Conservation (phyloP, 2,329 filamentous ascomycete species). For the Camillea tinctor region DNA sequence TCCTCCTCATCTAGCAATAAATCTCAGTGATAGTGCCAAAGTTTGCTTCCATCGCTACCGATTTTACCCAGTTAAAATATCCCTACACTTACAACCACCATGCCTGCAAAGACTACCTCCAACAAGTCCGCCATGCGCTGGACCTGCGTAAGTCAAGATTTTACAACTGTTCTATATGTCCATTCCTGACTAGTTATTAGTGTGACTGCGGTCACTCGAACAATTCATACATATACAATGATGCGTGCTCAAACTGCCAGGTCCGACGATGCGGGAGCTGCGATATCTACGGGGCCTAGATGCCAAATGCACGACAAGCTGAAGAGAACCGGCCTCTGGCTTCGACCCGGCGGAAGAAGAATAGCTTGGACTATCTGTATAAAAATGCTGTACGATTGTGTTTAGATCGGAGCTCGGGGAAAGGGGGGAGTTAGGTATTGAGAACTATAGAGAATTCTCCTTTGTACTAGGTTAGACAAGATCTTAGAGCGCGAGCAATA, state of each 20-base stretch:
- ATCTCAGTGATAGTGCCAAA: too few species aligned
- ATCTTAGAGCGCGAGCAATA: not conserved
- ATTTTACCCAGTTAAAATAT: too few species aligned
- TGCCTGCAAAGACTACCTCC: not conserved
- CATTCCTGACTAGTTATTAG: constrained; percentile 16
- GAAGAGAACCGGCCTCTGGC: too few species aligned
- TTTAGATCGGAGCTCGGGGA: too few species aligned
- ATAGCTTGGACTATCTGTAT: too few species aligned
- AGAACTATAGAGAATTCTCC: too few species aligned
- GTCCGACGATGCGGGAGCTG: constrained; percentile 6
- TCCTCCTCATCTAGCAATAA: too few species aligned
- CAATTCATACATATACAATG: constrained; percentile 15
- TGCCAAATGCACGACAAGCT: not conserved
- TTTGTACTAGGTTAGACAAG: not conserved
- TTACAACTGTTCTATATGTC: not conserved
- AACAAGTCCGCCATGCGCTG: constrained; percentile 14
- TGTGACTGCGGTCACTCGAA: constrained; percentile 14
- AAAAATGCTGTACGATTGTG: too few species aligned
- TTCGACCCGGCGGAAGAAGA: too few species aligned
- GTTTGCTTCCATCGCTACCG: too few species aligned
- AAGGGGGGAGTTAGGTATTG: too few species aligned
- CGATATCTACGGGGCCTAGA: constrained; percentile 3
- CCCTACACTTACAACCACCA: too few species aligned
- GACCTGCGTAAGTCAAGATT: constrained; percentile 20
- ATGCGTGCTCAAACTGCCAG: constrained; percentile 6